Evolutionary conservation across 805 yeast genomes (phyloP).

Genomic region (Candida suzukii): DNA sequence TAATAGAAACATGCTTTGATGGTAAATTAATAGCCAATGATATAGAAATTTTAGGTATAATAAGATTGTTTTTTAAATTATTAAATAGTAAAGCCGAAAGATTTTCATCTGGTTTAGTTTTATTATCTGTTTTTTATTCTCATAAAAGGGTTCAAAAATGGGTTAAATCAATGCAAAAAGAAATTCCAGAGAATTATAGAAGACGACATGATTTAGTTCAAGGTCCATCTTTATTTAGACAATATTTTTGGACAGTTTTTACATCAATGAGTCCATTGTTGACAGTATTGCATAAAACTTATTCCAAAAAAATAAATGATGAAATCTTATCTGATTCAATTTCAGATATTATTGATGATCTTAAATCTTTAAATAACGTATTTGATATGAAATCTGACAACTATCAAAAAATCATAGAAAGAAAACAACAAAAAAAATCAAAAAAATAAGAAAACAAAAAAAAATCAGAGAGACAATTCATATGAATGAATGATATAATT

Average conservation of each 20-base stretch:
- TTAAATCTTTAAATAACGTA: too few relatives aligned
- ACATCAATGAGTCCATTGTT: conserved; percentile 21
- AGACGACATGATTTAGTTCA: conserved; percentile 12
- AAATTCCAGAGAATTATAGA: neutral
- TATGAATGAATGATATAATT: too few relatives aligned
- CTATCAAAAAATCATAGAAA: too few relatives aligned
- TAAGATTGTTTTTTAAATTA: conserved; percentile 22
- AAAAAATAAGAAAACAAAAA: too few relatives aligned
- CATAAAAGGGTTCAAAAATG: neutral
- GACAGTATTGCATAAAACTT: conserved; percentile 14
- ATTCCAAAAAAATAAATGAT: too few relatives aligned
- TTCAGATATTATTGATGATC: too few relatives aligned
- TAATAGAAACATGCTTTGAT: conserved; percentile 21
- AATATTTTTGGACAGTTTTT: conserved; percentile 21
- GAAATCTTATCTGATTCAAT: too few relatives aligned
- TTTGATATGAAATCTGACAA: too few relatives aligned
- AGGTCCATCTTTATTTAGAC: too few relatives aligned
- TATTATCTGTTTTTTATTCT: conserved; percentile 19
- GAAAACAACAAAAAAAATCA: too few relatives aligned
- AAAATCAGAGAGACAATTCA: too few relatives aligned
- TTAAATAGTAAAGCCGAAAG: conserved; percentile 17
- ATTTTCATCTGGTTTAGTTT: conserved; percentile 22
- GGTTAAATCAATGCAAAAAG: neutral
- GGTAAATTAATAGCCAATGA: conserved; percentile 22
- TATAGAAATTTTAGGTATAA: too few relatives aligned